These are phyloP conservation scores for Globisporangium rhizosaccharum DNA, from an alignment of 352 stramenopile species.

Conservation along the genomic window DNA sequence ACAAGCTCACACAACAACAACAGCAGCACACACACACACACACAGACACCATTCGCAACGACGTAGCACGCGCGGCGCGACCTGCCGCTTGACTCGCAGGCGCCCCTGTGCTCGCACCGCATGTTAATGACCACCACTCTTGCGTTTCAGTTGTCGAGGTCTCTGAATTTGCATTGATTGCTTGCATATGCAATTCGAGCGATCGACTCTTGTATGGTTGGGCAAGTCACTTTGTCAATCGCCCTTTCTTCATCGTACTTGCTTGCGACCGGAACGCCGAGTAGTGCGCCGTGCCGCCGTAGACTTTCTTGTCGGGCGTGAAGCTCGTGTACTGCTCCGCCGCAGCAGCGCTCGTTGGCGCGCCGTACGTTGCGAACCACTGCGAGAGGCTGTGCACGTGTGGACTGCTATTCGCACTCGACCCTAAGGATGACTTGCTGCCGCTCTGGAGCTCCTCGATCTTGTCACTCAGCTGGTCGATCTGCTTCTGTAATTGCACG, in stretches of 20 bases:
- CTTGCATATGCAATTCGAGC: too few species aligned
- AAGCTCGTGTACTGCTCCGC: slow-evolving; percentile 57
- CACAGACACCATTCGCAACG: too few species aligned
- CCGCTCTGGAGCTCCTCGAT: slow-evolving; percentile 21
- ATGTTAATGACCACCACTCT: too few species aligned
- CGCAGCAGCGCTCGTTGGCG: slow-evolving; percentile 19
- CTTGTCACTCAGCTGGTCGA: slow-evolving; percentile 56
- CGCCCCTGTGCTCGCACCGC: too few species aligned
- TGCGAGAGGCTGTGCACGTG: slow-evolving; percentile 61
- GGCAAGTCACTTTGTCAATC: slow-evolving; percentile 40
- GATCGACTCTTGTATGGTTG: too few species aligned
- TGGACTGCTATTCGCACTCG: slow-evolving; percentile 9
- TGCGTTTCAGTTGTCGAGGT: background rate
- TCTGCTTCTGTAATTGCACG: slow-evolving; percentile 60
- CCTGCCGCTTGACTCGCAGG: too few species aligned
- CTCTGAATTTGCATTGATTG: slow-evolving; percentile 2
- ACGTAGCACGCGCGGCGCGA: too few species aligned
- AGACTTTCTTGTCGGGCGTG: slow-evolving; percentile 60
- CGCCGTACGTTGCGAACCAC: slow-evolving; percentile 66
- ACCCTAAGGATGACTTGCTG: background rate
- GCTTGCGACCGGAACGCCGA: slow-evolving; percentile 57
- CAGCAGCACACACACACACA: too few species aligned
- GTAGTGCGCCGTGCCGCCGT: slow-evolving; percentile 73
- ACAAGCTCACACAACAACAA: too few species aligned
- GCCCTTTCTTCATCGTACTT: slow-evolving; percentile 72